Conservation (phyloP, 306 rosid genomes). For the Dryas drummondii region DNA sequence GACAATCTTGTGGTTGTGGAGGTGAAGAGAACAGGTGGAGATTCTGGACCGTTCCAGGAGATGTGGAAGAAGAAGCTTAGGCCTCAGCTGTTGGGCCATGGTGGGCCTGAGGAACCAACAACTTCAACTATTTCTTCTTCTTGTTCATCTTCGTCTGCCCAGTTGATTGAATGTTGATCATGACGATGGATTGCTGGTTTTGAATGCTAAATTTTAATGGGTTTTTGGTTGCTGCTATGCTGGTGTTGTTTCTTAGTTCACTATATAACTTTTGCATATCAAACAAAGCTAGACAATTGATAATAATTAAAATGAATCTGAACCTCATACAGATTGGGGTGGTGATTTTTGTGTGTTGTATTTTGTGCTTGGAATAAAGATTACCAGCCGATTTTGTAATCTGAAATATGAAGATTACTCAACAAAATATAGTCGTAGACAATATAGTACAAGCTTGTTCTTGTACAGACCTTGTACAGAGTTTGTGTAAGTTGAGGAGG, state of each 20-base stretch:
- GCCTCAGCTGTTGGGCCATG: conserved; percentile 17
- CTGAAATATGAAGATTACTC: neutral
- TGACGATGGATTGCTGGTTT: neutral
- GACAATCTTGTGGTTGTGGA: conserved; percentile 56
- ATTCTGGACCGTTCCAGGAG: conserved; percentile 24
- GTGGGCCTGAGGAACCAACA: no score
- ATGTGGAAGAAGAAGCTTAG: conserved; percentile 52
- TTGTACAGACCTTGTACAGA: no score
- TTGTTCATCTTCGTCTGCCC: neutral
- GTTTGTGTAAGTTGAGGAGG: no score
- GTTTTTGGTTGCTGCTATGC: no score
- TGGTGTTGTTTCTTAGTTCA: no score
- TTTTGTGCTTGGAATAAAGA: conserved; percentile 2
- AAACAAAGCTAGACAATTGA: no score
- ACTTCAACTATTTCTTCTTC: neutral
- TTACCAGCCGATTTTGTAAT: conserved; percentile 4
- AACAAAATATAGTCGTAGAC: no score
- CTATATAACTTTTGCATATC: no score
- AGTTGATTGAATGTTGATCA: neutral
- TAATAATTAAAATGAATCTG: no score
- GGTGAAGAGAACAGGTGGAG: conserved; percentile 42
- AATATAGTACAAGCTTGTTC: no score
- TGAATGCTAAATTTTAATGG: neutral
- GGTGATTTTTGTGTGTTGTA: neutral
- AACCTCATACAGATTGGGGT: neutral